Base-by-base conservation (phyloP, 169 alveolate genomes). In the Theileria annulata region DNA sequence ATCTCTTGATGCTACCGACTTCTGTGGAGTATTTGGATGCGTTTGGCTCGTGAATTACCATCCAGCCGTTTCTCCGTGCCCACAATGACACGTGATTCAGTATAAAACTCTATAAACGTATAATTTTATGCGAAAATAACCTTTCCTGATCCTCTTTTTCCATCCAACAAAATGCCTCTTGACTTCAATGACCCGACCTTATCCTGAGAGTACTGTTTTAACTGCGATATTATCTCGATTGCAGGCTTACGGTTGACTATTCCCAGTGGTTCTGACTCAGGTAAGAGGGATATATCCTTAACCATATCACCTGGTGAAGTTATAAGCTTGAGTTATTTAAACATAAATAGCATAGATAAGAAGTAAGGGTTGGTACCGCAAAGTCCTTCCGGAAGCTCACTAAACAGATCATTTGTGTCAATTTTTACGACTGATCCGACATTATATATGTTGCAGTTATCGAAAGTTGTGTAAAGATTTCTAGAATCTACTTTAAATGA, bases 121-220 rank as follows among this genome's bases (percentile, higher is more conserved):
- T 2, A 25, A 27, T 27, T 27, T 4, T n/a, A 15, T 2, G 21
- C 19, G 1, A 23, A 59, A 15, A 81, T n/a, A 23, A 82, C 89
- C 85, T 90, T 90, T 42, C 94, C 94, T 4, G 92, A 70, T 2
- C 94, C 94, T 60, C 94, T 79, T 60, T 90, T 90, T 23, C 94
- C 94, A 54, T 90, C 94, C 68, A 90, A 78, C n/a, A 84, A 73
- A 19, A 84, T 28, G 10, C 90, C 90, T 51, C 87, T 67, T 28
- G 87, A 30, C 10, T 15, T 56, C 12, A 84, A 42, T 17, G 33
- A 2, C 25, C 31, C n/a, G 0, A 31, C 4, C 0, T 2, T 25
- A 27, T 19, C 35, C 49, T 60, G 17, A n/a, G 71, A 54, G 59
- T 84, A 84, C 56, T 84, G 90, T 47, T 33, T 77, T 33, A 84